Percentiles rank a stretch among this genome's conserved stretches.
Conservation (phyloP, 2,329 filamentous ascomycete species). For the Fusarium coicis region DNA sequence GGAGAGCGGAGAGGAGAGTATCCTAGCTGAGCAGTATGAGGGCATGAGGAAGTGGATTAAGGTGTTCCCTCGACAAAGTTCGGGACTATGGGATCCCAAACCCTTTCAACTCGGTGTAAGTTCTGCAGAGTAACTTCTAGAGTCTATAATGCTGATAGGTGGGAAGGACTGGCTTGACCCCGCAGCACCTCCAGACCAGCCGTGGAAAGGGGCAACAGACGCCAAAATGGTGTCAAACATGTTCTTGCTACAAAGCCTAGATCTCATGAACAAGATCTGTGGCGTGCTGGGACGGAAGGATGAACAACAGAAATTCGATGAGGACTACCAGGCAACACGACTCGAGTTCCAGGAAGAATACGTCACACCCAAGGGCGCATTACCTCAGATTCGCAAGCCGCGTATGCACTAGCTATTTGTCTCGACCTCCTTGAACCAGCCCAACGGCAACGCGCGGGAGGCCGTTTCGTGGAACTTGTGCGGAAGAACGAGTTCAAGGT, state of each 20-base stretch:
- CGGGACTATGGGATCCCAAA: not conserved
- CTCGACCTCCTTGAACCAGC: slow-evolving; percentile 2
- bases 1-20: slow-evolving; percentile 49
- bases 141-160: not conserved
- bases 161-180: slow-evolving; percentile 59
- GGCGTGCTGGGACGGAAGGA: not conserved
- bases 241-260: slow-evolving; percentile 56
- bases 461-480: slow-evolving; percentile 8
- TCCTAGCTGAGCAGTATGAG: slow-evolving; percentile 52
- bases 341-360: slow-evolving; percentile 22
- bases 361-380: slow-evolving; percentile 4
- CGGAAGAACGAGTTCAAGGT: slow-evolving; percentile 24
- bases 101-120: not conserved
- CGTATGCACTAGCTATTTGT: slow-evolving; percentile 22
- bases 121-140: not conserved
- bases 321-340: not conserved
- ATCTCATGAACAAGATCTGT: slow-evolving; percentile 45
- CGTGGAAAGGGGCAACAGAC: slow-evolving; percentile 53
- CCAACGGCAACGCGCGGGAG: not conserved
- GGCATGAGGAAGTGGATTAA: slow-evolving; percentile 53
- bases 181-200: slow-evolving; percentile 48
- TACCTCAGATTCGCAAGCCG: slow-evolving; percentile 22
- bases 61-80: not conserved
- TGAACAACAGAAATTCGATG: not conserved
- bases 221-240: slow-evolving; percentile 56